A percentile compares a stretch with the other conserved stretches of the same genome.
phyloP scores from a whole-genome alignment of 345 rosid genomes.

The Ceriops decandra region DNA sequence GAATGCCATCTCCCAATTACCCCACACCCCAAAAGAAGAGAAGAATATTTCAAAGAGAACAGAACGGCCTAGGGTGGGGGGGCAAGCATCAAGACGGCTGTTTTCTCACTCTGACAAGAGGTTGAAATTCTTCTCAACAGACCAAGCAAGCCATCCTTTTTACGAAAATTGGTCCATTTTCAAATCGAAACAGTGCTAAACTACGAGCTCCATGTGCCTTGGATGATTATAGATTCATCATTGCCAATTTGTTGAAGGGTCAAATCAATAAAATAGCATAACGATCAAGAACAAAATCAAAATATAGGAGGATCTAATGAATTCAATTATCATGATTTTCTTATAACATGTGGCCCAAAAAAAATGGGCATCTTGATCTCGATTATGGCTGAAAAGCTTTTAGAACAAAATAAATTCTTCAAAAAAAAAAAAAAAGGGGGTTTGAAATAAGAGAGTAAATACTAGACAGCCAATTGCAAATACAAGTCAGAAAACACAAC shows the following conservation, averaged over 20 bases:
- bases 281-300: neutral
- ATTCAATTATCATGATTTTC: neutral
- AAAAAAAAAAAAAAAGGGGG: neutral
- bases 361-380: neutral
- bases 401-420: neutral
- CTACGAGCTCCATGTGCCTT: no score
- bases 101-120: neutral
- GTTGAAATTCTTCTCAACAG: no score
- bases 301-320: neutral
- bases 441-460: no score
- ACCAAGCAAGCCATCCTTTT: no score
- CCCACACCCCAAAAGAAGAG: conserved; percentile 23
- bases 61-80: neutral
- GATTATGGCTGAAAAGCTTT: neutral
- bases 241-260: neutral
- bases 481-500: no score
- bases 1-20: conserved; percentile 16
- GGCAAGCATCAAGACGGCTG: neutral
- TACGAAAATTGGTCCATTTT: no score
- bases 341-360: neutral
- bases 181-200: no score
- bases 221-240: neutral
- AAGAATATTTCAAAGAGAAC: neutral
- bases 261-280: neutral
- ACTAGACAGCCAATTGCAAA: no score